Evolutionary conservation across 192 early-diverging fungal genomes (phyloP).

Genomic region (Coemansia sp.): DNA sequence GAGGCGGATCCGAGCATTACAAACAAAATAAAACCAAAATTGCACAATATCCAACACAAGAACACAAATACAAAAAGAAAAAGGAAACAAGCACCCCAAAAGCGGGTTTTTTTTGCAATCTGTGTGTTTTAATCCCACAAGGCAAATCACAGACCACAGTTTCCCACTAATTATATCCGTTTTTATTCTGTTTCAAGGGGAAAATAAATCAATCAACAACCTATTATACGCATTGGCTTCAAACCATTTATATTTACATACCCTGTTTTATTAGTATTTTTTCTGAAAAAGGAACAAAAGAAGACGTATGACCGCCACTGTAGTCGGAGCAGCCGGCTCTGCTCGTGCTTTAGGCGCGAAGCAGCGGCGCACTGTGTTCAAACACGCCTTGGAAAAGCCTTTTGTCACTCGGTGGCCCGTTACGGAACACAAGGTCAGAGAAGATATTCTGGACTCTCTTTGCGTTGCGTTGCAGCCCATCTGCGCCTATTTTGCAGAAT

Average conservation of each 20-base stretch:
- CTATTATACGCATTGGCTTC: background rate
- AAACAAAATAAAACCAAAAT: background rate
- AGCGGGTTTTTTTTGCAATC: background rate
- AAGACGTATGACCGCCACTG: background rate
- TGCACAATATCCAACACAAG: background rate
- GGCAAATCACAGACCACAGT: background rate
- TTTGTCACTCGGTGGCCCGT: slow-evolving; percentile 41
- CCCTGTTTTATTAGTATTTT: background rate
- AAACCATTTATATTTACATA: background rate
- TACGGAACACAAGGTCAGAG: slow-evolving; percentile 9
- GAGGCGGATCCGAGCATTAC: background rate
- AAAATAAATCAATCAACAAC: background rate
- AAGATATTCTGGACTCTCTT: slow-evolving; percentile 19
- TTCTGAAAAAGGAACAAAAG: background rate
- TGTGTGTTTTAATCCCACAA: slow-evolving; percentile 6
- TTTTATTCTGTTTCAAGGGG: background rate
- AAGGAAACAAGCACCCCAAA: background rate
- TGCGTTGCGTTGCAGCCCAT: slow-evolving; percentile 35
- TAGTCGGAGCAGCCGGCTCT: background rate
- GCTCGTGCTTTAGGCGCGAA: slow-evolving; percentile 25
- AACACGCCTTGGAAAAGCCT: slow-evolving; percentile 46
- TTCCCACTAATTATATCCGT: background rate
- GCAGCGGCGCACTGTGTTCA: slow-evolving; percentile 38
- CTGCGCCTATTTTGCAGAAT: slow-evolving; percentile 25
- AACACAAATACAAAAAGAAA: background rate